A percentile compares a stretch with the other conserved stretches of the same genome.
These are phyloP conservation scores for Candida broadrunensis DNA, from an alignment of 805 yeast species.

Conservation along the genomic window DNA sequence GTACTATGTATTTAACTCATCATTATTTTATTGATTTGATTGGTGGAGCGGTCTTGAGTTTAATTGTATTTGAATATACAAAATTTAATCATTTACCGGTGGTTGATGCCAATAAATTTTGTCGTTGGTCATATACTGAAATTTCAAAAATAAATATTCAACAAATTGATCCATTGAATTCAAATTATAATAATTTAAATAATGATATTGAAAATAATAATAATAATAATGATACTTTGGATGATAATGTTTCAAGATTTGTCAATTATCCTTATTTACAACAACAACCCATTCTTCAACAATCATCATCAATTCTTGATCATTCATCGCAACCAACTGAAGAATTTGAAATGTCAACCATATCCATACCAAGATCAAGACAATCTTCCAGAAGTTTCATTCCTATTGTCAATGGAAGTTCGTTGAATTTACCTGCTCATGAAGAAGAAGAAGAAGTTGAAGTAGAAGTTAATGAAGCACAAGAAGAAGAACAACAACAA, in stretches of 20 bases:
- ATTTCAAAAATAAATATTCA: conserved; percentile 22
- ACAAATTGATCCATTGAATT: conserved; percentile 29
- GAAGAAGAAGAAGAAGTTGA: conserved; percentile 14
- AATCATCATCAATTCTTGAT: conserved; percentile 7
- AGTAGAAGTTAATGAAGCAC: conserved; percentile 6
- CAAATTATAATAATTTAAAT: conserved; percentile 6
- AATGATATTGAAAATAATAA: conserved; percentile 2
- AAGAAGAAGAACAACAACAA: background rate
- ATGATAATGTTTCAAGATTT: background rate
- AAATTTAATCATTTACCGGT: conserved; percentile 68
- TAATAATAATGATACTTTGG: background rate
- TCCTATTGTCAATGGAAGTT: conserved; percentile 5
- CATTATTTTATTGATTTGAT: conserved; percentile 92
- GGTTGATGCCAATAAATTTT: conserved; percentile 47
- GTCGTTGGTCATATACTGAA: conserved; percentile 65
- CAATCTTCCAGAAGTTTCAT: conserved; percentile 21
- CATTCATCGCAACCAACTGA: conserved; percentile 6
- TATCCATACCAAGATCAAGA: conserved; percentile 21
- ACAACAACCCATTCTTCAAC: background rate
- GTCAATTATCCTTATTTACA: conserved; percentile 1
- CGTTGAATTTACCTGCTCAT: conserved; percentile 6
- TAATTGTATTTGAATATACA: conserved; percentile 65
- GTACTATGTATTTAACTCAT: conserved; percentile 96
- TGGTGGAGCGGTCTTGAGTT: conserved; percentile 87
- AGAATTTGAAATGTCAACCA: conserved; percentile 19